Evolutionary conservation across 2,329 filamentous ascomycete genomes (phyloP).

Genomic region (Rutstroemia sp.): DNA sequence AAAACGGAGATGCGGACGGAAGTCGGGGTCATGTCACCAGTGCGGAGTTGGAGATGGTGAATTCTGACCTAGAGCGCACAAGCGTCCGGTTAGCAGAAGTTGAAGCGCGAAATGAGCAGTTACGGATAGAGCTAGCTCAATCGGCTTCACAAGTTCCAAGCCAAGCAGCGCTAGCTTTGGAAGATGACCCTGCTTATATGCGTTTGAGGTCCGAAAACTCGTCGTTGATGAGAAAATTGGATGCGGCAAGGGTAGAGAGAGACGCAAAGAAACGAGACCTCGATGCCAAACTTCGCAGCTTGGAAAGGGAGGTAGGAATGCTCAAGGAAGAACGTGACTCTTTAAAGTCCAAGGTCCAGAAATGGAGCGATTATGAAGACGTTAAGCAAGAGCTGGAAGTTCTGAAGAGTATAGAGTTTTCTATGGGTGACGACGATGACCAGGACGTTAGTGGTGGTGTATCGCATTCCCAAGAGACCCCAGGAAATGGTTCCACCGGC

Average conservation of each 20-base stretch:
- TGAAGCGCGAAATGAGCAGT: conserved; percentile 87
- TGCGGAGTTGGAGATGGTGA: conserved; percentile 89
- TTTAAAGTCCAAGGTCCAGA: conserved; percentile 74
- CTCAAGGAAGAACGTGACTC: conserved; percentile 75
- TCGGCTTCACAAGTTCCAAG: conserved; percentile 66
- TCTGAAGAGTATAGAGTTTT: conserved; percentile 95
- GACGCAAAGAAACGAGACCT: conserved; percentile 71
- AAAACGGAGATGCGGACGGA: conserved; percentile 49
- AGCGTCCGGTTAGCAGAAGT: conserved; percentile 82
- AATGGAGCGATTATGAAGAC: conserved; percentile 91
- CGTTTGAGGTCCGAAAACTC: conserved; percentile 90
- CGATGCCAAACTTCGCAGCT: conserved; percentile 66
- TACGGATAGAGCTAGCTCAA: conserved; percentile 85
- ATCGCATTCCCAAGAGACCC: conserved; percentile 17
- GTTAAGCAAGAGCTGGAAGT: conserved; percentile 94
- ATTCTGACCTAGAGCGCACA: conserved; percentile 84
- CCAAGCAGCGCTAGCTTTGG: conserved; percentile 53
- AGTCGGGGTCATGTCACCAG: conserved; percentile 63
- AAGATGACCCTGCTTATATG: conserved; percentile 86
- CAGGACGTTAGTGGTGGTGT: conserved; percentile 34
- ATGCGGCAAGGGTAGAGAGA: conserved; percentile 74
- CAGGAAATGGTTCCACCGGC: conserved; percentile 41
- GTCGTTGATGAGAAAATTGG: conserved; percentile 80
- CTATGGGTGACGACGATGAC: conserved; percentile 78
- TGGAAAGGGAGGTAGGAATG: conserved; percentile 70